Conservation (phyloP, 768 basidiomycete genomes). For the Strobilomyces confusus region DNA sequence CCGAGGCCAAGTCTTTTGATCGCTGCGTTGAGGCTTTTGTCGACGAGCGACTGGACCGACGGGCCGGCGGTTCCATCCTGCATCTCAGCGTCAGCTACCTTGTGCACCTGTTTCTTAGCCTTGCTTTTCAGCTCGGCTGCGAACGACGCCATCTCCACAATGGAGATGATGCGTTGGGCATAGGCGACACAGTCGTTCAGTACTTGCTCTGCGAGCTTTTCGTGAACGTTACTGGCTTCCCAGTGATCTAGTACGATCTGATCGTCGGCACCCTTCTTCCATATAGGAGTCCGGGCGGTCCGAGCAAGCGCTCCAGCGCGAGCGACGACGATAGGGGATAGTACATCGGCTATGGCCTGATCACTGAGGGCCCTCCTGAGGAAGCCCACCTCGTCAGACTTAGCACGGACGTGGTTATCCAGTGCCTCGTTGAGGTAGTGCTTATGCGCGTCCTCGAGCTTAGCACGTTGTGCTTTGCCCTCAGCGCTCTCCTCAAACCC, state of each 20-base stretch:
- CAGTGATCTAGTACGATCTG: not conserved
- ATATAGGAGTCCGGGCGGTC: not conserved
- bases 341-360: not conserved
- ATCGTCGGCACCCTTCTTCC: not conserved
- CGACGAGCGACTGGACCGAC: not conserved
- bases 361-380: not conserved
- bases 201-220: not conserved
- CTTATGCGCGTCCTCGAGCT: not conserved
- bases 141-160: not conserved
- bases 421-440: not conserved
- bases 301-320: not conserved
- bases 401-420: not conserved
- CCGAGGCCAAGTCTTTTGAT: not conserved
- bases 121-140: not conserved
- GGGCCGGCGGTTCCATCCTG: not conserved
- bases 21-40: not conserved
- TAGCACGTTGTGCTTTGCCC: not conserved
- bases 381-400: not conserved
- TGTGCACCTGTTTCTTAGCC: not conserved
- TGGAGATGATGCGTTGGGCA: not conserved
- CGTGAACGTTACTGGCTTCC: not conserved
- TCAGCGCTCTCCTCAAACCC: not conserved
- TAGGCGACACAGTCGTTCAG: not conserved
- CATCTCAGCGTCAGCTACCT: constrained; percentile 1
- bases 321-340: not conserved